Conservation (phyloP, 2,329 filamentous ascomycete genomes). For the Pseudocercospora cruenta region DNA sequence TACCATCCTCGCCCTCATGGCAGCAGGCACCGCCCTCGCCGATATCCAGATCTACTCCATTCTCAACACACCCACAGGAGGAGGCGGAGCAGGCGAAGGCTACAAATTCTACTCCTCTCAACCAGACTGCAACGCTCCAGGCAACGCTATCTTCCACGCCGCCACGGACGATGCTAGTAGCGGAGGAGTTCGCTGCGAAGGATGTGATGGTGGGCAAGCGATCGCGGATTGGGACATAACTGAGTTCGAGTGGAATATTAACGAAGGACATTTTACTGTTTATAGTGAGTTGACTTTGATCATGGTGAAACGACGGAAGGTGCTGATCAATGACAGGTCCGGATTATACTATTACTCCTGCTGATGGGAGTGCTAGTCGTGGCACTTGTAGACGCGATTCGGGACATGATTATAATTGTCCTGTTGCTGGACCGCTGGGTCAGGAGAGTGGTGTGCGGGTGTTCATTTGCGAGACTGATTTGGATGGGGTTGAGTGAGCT, state of each 20-base stretch:
- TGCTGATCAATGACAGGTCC: background rate
- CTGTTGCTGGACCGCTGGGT: background rate
- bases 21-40: background rate
- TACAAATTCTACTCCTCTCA: constrained; percentile 1
- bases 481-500: background rate
- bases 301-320: background rate
- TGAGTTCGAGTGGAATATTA: background rate
- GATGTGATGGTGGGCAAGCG: background rate
- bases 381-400: background rate
- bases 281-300: background rate
- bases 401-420: background rate
- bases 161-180: background rate
- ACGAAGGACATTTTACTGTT: background rate
- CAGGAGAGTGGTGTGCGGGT: background rate
- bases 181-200: background rate
- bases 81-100: background rate
- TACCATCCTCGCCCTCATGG: background rate
- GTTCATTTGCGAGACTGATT: background rate
- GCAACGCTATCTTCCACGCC: background rate
- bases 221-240: background rate
- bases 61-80: background rate
- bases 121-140: background rate
- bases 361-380: background rate
- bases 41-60: background rate
- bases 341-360: background rate